Evolutionary conservation across 2,329 filamentous ascomycete genomes (phyloP).

Genomic region (Elsinoe perseae): DNA sequence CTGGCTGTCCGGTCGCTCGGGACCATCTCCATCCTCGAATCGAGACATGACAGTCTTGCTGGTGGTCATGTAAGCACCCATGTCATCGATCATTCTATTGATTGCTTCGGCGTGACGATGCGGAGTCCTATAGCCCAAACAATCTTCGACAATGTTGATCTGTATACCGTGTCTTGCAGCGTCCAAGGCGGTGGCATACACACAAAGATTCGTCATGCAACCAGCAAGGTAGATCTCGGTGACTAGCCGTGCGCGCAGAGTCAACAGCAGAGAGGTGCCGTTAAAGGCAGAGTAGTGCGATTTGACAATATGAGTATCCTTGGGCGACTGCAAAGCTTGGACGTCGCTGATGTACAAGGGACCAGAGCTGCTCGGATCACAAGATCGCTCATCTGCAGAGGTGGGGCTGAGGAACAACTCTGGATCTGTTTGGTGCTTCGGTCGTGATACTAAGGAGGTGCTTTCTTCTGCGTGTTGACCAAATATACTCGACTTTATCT

Average conservation of each 20-base stretch:
- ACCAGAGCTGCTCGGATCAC: constrained; percentile 37
- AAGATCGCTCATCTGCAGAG: constrained; percentile 34
- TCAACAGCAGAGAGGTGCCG: constrained; percentile 62
- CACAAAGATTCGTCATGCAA: constrained; percentile 74
- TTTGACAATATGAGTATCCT: constrained; percentile 56
- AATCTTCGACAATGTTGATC: constrained; percentile 84
- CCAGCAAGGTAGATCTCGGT: constrained; percentile 88
- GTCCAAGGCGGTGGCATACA: constrained; percentile 86
- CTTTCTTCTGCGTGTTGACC: neutral
- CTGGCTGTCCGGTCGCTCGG: constrained; percentile 1
- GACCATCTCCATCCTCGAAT: constrained; percentile 16
- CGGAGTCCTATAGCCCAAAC: constrained; percentile 69
- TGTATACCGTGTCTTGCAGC: constrained; percentile 78
- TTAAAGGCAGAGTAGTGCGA: constrained; percentile 83
- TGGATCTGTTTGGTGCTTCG: constrained; percentile 27
- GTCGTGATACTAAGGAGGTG: neutral
- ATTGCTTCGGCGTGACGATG: constrained; percentile 63
- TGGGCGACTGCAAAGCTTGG: constrained; percentile 40
- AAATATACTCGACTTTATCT: neutral
- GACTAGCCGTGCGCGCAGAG: constrained; percentile 76
- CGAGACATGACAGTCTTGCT: constrained; percentile 46
- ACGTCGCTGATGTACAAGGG: constrained; percentile 42
- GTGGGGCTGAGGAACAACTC: constrained; percentile 39
- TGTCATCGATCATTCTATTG: constrained; percentile 61
- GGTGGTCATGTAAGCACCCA: constrained; percentile 60